These are phyloP conservation scores for Fusarium sororula DNA, from an alignment of 2,329 filamentous ascomycete species.

Conservation along the genomic window DNA sequence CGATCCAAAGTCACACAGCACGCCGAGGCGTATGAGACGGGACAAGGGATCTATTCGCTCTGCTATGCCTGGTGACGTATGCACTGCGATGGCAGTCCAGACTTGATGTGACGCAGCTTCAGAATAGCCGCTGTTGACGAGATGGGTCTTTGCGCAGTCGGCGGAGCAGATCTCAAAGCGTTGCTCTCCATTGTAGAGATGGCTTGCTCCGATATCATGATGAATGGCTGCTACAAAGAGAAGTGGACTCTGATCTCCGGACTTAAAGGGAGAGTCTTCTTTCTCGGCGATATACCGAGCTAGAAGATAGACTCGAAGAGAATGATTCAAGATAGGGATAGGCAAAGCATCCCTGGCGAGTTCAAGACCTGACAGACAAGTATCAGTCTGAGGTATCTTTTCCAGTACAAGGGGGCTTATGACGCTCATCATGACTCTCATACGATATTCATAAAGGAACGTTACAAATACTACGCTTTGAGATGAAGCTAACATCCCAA, in stretches of 20 bases:
- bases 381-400: constrained; percentile 18
- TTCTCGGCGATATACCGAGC: constrained; percentile 36
- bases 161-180: constrained; percentile 50
- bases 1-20: constrained; percentile 46
- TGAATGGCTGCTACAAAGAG: constrained; percentile 49
- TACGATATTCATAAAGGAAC: neutral
- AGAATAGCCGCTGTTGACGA: constrained; percentile 38
- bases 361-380: constrained; percentile 29
- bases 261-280: constrained; percentile 21
- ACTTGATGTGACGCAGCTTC: constrained; percentile 42
- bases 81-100: constrained; percentile 49
- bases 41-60: constrained; percentile 48
- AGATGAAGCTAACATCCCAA: neutral
- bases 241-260: constrained; percentile 17
- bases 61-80: constrained; percentile 49
- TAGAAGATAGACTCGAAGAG: constrained; percentile 42
- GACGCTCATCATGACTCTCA: neutral
- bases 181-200: constrained; percentile 42
- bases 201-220: constrained; percentile 49
- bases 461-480: neutral
- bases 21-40: constrained; percentile 44
- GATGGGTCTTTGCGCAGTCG: constrained; percentile 43
- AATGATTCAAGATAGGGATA: constrained; percentile 45
- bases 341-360: constrained; percentile 31
- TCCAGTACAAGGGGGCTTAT: neutral